Evolutionary conservation across 2,329 filamentous ascomycete genomes (phyloP), one percentile per base, ranked within the genome.

Genomic region (Xylariaceae sp.): DNA sequence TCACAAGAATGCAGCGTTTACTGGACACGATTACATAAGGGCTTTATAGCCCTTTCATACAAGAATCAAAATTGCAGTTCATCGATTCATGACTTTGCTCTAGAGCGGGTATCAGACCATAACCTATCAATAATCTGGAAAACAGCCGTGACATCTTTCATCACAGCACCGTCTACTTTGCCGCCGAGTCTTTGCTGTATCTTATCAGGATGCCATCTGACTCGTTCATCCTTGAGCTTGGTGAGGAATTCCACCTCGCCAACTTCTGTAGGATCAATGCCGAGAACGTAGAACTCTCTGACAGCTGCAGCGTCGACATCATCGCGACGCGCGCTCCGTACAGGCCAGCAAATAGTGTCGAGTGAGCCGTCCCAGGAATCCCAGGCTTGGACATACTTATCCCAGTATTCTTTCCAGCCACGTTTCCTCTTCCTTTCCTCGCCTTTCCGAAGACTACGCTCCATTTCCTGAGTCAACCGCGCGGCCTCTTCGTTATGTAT

Each of bases 141-240:
- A 10, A 96, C 85, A 6, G 88, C 87, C 11, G 92, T 99, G 39
- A 96, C 88, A 47, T 83, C 78, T 63, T 82, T 83, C 77, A 95
- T 85, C 3, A 88, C 82, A 3, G 77, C 77, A 19, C 82, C 77
- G 42, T 91, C 86, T 43, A 95, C 82, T 51, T 81, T 73, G 0
- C 80, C 82, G 3, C 90, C 89, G 52, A 95, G 85, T 46, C 84
- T 82, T 71, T 96, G 94, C 73, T 96, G 90, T 48, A 97, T 87
- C 75, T 97, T 99, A 71, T 99, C 94, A 4, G 94, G 94, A 73
- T 99, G 94, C 94, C 94, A 99, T 14, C 90, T 79, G 15, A 97
- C 85, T 45, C 94, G 82, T 73, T 99, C 94, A 5, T 82, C 74
- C 69, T 95, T 96, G 45, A 97, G 74, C 50, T 68, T 71, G 7